These are phyloP conservation scores for Marasmius tenuissimus DNA, from an alignment of 1,284 basidiomycete genomes.

Conservation along the genomic window DNA sequence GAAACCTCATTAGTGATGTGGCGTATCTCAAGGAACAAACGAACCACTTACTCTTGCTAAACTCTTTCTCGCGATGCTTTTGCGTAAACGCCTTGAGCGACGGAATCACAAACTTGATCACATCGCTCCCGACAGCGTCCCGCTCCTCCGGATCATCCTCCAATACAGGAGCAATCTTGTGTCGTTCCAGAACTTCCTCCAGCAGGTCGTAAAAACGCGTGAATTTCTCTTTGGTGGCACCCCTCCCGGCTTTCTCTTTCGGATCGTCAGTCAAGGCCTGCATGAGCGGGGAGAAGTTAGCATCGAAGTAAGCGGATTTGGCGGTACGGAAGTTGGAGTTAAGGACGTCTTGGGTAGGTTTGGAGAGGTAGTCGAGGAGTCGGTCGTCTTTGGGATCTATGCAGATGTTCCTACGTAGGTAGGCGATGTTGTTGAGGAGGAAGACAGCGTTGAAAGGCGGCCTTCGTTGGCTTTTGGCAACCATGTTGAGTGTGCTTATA, in stretches of 20 bases:
- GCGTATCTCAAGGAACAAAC: slow-evolving; percentile 4
- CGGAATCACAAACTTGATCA: slow-evolving; percentile 73
- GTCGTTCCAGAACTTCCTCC: slow-evolving; percentile 75
- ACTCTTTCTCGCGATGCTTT: slow-evolving; percentile 75
- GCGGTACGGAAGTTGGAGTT: slow-evolving; percentile 72
- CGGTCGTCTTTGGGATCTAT: slow-evolving; percentile 45
- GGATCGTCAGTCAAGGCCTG: slow-evolving; percentile 69
- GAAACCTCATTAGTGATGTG: slow-evolving; percentile 6
- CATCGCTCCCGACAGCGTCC: slow-evolving; percentile 64
- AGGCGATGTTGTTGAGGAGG: slow-evolving; percentile 74
- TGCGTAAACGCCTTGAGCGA: slow-evolving; percentile 70
- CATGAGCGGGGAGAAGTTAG: slow-evolving; percentile 76
- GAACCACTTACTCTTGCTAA: slow-evolving; percentile 70
- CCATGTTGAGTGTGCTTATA: slow-evolving; percentile 54
- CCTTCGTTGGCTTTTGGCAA: slow-evolving; percentile 63
- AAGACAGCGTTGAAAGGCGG: slow-evolving; percentile 73
- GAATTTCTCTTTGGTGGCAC: slow-evolving; percentile 76
- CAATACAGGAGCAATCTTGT: slow-evolving; percentile 64
- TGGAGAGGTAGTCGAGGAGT: slow-evolving; percentile 52
- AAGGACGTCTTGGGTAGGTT: slow-evolving; percentile 59
- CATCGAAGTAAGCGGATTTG: slow-evolving; percentile 79
- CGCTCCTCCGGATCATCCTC: slow-evolving; percentile 66
- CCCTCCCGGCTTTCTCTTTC: slow-evolving; percentile 57
- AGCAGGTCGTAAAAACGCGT: slow-evolving; percentile 75
- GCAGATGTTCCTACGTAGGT: slow-evolving; percentile 60